Evolutionary conservation across 768 basidiomycete species (phyloP).

Genomic region (Wakefieldia striispora): DNA sequence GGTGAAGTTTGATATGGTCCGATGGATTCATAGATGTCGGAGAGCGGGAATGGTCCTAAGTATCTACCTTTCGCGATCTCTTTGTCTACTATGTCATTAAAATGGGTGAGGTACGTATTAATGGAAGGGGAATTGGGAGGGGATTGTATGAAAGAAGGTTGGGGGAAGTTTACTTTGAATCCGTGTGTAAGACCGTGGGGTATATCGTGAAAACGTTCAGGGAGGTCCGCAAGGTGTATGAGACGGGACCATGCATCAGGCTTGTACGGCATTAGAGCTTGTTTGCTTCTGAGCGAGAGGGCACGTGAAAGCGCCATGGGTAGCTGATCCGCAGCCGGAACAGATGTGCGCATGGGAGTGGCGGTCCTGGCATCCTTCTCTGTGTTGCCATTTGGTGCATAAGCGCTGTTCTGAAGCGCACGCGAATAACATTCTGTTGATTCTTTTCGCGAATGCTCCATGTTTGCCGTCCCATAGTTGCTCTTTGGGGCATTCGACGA

Average conservation of each 20-base stretch:
- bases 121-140: neutral
- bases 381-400: neutral
- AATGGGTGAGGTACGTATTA: neutral
- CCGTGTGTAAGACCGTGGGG: neutral
- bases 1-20: conserved; percentile 1
- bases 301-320: neutral
- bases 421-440: too few species aligned
- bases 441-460: too few species aligned
- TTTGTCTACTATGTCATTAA: neutral
- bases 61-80: neutral
- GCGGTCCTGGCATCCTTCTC: neutral
- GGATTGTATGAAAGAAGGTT: too few species aligned
- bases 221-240: too few species aligned
- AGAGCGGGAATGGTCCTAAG: neutral
- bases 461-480: too few species aligned
- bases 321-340: neutral
- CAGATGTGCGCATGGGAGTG: neutral
- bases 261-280: neutral
- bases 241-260: neutral
- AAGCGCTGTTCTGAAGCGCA: too few species aligned
- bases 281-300: neutral
- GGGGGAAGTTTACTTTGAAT: too few species aligned
- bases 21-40: neutral
- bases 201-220: neutral
- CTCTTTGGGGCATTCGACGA: too few species aligned